A percentile compares a stretch with the other conserved stretches of the same genome.
Conservation (phyloP, 805 yeast genomes). For the Candida railenensis region DNA sequence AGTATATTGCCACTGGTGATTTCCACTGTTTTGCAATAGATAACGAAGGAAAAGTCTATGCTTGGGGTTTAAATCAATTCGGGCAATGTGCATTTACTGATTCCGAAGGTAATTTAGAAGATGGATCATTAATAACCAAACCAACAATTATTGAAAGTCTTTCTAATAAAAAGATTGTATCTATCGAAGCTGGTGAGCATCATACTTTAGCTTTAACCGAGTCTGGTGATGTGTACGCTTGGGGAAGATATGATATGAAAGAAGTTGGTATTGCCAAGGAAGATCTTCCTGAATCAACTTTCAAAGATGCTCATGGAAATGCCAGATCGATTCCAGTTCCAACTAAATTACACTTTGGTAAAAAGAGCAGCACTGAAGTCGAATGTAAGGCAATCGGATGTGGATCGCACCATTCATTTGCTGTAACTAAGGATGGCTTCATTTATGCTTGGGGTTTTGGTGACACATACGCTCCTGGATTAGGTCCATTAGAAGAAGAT, state of each 20-base stretch:
- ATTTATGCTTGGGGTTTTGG: constrained; percentile 98
- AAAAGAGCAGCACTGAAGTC: constrained; percentile 26
- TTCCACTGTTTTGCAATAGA: constrained; percentile 94
- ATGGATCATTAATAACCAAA: constrained; percentile 74
- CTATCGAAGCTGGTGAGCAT: constrained; percentile 91
- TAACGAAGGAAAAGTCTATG: constrained; percentile 61
- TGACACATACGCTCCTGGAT: constrained; percentile 94
- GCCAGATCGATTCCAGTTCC: constrained; percentile 87
- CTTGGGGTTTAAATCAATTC: constrained; percentile 97
- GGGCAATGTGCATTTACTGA: constrained; percentile 85
- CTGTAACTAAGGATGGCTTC: constrained; percentile 79
- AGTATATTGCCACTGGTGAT: constrained; percentile 87
- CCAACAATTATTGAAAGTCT: constrained; percentile 77
- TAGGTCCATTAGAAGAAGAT: constrained; percentile 89
- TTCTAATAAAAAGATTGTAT: constrained; percentile 52
- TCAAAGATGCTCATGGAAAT: constrained; percentile 74
- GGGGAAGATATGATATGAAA: constrained; percentile 93
- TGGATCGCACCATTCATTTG: constrained; percentile 93
- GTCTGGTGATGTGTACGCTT: constrained; percentile 73
- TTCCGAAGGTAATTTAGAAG: constrained; percentile 70
- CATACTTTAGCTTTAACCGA: constrained; percentile 77
- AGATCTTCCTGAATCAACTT: constrained; percentile 69
- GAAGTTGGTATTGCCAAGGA: constrained; percentile 79
- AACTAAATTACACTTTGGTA: constrained; percentile 51
- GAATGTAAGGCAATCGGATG: constrained; percentile 54